Base-by-base conservation (phyloP, 108 stramenopile species). In the Phaeodactylum tricornutum region DNA sequence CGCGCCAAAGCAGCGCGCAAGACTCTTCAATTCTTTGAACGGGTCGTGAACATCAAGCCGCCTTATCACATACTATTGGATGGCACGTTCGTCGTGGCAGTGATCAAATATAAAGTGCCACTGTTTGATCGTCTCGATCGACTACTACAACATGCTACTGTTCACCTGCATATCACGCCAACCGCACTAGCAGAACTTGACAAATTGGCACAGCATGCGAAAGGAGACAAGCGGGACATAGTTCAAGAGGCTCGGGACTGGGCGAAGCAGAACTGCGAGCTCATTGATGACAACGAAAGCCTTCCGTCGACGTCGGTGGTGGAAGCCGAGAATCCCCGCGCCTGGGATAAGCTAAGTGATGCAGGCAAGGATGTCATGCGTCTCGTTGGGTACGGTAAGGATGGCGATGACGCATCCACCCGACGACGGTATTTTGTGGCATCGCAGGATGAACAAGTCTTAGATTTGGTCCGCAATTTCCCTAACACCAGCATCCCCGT, bases 401-500 rank as follows among this genome's bases (percentile, higher is more conserved):
- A n/a, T n/a, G n/a, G n/a, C n/a, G n/a, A n/a, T n/a, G n/a, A n/a
- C n/a, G n/a, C n/a, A n/a, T n/a, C n/a, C n/a, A n/a, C n/a, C n/a
- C n/a, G n/a, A n/a, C n/a, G n/a, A n/a, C n/a, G n/a, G n/a, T 84
- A 83, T 46, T 81, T 90, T 48, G 75, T 85, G 3, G 83, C 75
- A 4, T 79, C 74, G 19, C 88, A 90, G 53, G 84, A 90, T 59
- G 88, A 81, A 46, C 40, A 49, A 12, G 56, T 88, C 7, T 25
- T 83, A 21, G 66, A 77, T 50, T 49, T 54, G 3, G 44, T 84
- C 32, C 75, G 86, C 6, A 34, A 34, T 15, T 46, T 45, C 25
- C 63, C 63, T 22, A 60, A 47, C 7, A 32, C 19, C n/a, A 48
- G 59, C 19, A 77, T 83, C 21, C 88, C 88, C 9, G 47, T 74